Conservation (phyloP, 331 rosid genomes). For the Erythrophleum ivorense region DNA sequence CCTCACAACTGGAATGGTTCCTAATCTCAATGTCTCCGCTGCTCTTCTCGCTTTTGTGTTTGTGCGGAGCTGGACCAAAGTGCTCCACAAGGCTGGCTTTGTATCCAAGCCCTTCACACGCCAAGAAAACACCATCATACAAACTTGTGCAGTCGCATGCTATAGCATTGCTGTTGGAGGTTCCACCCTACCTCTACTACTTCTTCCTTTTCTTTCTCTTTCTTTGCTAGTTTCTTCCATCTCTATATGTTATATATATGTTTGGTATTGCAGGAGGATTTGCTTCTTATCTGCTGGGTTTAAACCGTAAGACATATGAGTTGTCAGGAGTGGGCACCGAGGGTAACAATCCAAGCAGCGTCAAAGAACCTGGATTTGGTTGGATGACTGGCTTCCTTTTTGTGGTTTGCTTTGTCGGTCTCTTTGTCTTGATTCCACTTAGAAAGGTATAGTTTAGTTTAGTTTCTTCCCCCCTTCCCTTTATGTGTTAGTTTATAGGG, state of each 20-base stretch:
- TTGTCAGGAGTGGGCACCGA: slow-evolving; percentile 70
- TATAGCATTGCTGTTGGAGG: slow-evolving; percentile 89
- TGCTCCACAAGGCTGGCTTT: slow-evolving; percentile 63
- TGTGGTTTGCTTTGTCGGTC: slow-evolving; percentile 96
- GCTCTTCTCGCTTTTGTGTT: slow-evolving; percentile 84
- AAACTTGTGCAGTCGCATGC: slow-evolving; percentile 93
- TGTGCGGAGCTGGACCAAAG: slow-evolving; percentile 71
- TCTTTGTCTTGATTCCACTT: slow-evolving; percentile 88
- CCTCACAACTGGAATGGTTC: slow-evolving; percentile 90
- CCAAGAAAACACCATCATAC: slow-evolving; percentile 95
- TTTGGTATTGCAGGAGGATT: slow-evolving; percentile 73
- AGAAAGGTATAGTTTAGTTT: slow-evolving; percentile 62
- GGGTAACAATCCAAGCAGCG: slow-evolving; percentile 61
- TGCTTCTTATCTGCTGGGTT: slow-evolving; percentile 84
- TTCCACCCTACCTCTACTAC: slow-evolving; percentile 12
- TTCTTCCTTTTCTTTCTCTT: neutral
- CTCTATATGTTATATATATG: neutral
- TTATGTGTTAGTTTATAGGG: neutral
- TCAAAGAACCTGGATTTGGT: slow-evolving; percentile 88
- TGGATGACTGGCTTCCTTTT: slow-evolving; percentile 90
- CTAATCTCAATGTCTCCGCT: slow-evolving; percentile 85
- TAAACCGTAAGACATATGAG: slow-evolving; percentile 79
- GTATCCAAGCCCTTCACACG: slow-evolving; percentile 80
- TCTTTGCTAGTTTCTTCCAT: neutral
- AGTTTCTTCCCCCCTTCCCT: neutral